Evolutionary conservation across 139 green algal genomes (phyloP).

Genomic region (Micractinium conductrix): DNA sequence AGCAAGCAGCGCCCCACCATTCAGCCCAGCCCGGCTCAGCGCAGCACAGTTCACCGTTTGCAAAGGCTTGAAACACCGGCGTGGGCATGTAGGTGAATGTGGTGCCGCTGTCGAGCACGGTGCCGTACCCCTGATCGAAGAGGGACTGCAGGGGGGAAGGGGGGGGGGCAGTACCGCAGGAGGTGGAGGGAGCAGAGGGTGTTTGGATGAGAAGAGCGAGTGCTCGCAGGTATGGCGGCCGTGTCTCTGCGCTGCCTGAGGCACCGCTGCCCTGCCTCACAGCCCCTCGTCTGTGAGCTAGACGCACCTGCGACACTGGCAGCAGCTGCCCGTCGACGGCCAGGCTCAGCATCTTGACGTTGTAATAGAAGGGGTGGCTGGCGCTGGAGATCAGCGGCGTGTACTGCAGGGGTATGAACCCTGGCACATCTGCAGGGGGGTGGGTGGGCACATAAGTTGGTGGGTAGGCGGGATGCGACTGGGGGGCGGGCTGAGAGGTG

Average conservation of each 20-base stretch:
- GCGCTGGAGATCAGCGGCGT: conserved; percentile 62
- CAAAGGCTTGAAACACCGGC: conserved; percentile 70
- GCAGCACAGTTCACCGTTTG: not conserved
- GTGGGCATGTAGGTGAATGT: conserved; percentile 96
- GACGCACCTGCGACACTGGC: conserved; percentile 25
- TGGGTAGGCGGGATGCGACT: no score
- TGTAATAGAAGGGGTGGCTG: conserved; percentile 85
- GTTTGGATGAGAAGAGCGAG: no score
- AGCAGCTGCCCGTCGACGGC: conserved; percentile 56
- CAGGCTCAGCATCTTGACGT: conserved; percentile 69
- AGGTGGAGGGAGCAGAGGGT: not conserved
- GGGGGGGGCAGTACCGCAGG: not conserved
- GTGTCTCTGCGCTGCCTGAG: no score
- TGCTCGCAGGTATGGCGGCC: no score
- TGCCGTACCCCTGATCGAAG: conserved; percentile 79
- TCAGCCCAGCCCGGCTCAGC: no score
- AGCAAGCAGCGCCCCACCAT: no score
- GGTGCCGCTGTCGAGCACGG: conserved; percentile 95
- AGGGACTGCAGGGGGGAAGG: conserved; percentile 10
- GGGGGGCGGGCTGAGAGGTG: no score
- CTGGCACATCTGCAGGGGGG: conserved; percentile 18
- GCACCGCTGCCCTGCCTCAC: no score
- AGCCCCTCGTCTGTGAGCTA: no score
- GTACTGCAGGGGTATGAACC: conserved; percentile 55
- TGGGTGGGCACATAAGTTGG: not conserved